Percentiles rank a stretch among this genome's conserved stretches.
phyloP scores from a whole-genome alignment of 1,284 basidiomycete species.

The Grifola frondosa region DNA sequence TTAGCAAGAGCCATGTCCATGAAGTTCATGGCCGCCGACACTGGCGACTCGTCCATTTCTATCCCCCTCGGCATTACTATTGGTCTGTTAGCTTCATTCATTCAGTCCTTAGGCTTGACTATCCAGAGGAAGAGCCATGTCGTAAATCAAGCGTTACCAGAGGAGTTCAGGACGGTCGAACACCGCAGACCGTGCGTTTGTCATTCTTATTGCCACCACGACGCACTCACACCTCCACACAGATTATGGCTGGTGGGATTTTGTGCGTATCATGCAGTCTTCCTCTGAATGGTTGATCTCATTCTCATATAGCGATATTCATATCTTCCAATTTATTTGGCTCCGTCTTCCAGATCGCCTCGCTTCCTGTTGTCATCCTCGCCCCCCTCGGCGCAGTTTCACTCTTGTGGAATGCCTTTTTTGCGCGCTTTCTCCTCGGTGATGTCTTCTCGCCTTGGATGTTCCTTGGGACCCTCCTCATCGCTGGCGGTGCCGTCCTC shows the following conservation, averaged over 20 bases:
- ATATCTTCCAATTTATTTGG: constrained; percentile 89
- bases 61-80: constrained; percentile 62
- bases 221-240: constrained; percentile 11
- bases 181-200: constrained; percentile 79
- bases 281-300: constrained; percentile 6
- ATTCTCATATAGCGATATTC: constrained; percentile 54
- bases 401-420: constrained; percentile 93
- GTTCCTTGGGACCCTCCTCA: constrained; percentile 83
- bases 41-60: constrained; percentile 37
- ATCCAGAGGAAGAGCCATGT: constrained; percentile 96
- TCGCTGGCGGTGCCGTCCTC: constrained; percentile 86
- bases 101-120: constrained; percentile 90
- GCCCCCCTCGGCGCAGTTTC: constrained; percentile 92
- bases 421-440: constrained; percentile 83
- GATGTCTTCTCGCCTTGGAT: constrained; percentile 87
- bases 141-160: constrained; percentile 74
- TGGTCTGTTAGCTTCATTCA: constrained; percentile 85
- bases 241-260: constrained; percentile 88
- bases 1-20: constrained; percentile 6
- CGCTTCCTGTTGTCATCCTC: constrained; percentile 89
- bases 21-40: constrained; percentile 22
- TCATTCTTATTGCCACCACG: too few relatives aligned
- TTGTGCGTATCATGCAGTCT: constrained; percentile 32
- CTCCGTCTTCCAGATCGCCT: constrained; percentile 94
- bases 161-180: constrained; percentile 63